Evolutionary conservation across 176 grass and related monocot genomes (phyloP), one percentile per base, ranked within the genome.

Genomic region (Eragrostis nindensis): DNA sequence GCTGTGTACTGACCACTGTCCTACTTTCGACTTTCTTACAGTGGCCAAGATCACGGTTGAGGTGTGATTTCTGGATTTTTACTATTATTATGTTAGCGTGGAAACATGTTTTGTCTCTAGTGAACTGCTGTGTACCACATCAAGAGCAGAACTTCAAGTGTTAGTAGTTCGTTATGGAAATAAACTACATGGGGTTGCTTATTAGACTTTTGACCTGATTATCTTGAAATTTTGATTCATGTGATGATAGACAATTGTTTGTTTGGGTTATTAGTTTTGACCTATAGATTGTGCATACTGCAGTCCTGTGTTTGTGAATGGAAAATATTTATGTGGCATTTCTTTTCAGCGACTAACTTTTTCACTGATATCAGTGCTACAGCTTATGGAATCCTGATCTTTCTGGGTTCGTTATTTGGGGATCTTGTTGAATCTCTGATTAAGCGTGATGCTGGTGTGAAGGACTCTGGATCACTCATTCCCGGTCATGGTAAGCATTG

Each of bases 391-490:
- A 82, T 95, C 66, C 78, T 99, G 63, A 93, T 93, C 67, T 99
- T 99, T 68, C 38, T 91, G 71, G 91, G 97, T 30, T 99, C 97
- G 7, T 80, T 99, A 73, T 99, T 99, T 43, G 91, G 97, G 29
- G 91, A 99, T 73, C 92, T 99, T 72, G 73, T 99, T 45, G 97
- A 99, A 68, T 99, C 93, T 73, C 69, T 99, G 70, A 99, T 96
- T 30, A 99, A 99, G 84, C 87, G 97, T 21, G 97, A 99, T 27
- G 97, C 97, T 71, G 97, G 93, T 73, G 93, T 99, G 62, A 99
- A 99, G 64, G 97, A 99, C 55, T 99, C 97, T 8, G 97, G 97
- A 73, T 90, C 97, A 36, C 97, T 99, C 55, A 98, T 98, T 74
- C 92, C 97, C 85, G 97, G 97, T 32, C 97, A 99, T 78, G 97